These are phyloP conservation scores for Polychaeton citri DNA, from an alignment of 2,329 filamentous ascomycete genomes.

Conservation along the genomic window DNA sequence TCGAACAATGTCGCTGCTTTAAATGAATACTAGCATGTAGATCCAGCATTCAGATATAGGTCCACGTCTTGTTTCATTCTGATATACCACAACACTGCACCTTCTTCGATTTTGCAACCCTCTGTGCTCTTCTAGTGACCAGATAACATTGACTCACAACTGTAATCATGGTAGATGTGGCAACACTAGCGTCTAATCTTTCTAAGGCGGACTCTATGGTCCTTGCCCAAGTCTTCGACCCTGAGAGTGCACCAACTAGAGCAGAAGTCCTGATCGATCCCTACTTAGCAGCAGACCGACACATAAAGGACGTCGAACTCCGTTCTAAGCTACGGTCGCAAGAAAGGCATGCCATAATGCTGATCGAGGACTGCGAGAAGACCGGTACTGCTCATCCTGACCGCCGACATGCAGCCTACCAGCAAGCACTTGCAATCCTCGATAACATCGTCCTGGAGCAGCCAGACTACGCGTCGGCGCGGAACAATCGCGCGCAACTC, in stretches of 20 bases:
- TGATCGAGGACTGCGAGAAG: conserved; percentile 14
- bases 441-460: conserved; percentile 42
- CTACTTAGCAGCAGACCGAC: conserved; percentile 12
- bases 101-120: too few species aligned
- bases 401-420: conserved; percentile 3
- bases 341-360: conserved; percentile 13
- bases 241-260: conserved; percentile 12
- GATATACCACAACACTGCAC: too few species aligned
- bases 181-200: conserved; percentile 1
- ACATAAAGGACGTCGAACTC: conserved; percentile 7
- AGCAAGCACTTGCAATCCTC: conserved; percentile 27
- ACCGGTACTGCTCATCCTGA: background rate
- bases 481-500: conserved; percentile 61
- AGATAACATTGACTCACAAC: too few species aligned
- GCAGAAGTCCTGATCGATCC: conserved; percentile 13
- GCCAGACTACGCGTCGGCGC: conserved; percentile 57
- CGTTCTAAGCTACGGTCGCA: conserved; percentile 8
- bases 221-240: conserved; percentile 29
- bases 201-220: conserved; percentile 27
- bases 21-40: too few species aligned
- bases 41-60: too few species aligned
- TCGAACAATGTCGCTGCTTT: too few species aligned
- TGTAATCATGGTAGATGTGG: too few species aligned
- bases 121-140: too few species aligned
- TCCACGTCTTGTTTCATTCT: too few species aligned